phyloP scores from a whole-genome alignment of 768 basidiomycete species.

The Pulveroboletus sp. region DNA sequence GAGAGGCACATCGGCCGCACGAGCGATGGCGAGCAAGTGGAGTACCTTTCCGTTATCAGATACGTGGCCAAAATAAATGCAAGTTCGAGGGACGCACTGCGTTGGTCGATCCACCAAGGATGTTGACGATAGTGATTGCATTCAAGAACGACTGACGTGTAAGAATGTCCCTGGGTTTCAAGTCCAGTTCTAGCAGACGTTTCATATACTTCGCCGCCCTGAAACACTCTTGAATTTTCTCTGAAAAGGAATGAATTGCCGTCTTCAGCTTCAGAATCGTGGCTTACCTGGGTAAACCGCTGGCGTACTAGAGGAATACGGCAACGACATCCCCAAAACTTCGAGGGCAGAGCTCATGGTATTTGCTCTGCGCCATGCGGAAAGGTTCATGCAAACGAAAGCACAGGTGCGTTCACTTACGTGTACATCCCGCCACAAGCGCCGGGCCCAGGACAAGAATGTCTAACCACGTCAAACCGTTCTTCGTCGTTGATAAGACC shows the following conservation, averaged over 20 bases:
- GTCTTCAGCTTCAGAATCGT: neutral
- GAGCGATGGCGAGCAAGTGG: slow-evolving; percentile 80
- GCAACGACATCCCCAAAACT: slow-evolving; percentile 80
- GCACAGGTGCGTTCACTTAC: slow-evolving; percentile 32
- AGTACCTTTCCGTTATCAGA: slow-evolving; percentile 51
- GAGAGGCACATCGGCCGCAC: slow-evolving; percentile 70
- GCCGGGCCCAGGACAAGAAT: slow-evolving; percentile 82
- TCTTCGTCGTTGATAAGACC: slow-evolving; percentile 79
- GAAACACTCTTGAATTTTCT: slow-evolving; percentile 79
- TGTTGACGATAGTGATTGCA: slow-evolving; percentile 73
- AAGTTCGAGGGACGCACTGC: slow-evolving; percentile 46
- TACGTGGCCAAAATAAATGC: neutral
- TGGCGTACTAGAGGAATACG: slow-evolving; percentile 72
- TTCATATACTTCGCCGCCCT: slow-evolving; percentile 76
- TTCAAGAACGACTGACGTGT: slow-evolving; percentile 75
- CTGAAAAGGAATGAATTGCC: slow-evolving; percentile 32
- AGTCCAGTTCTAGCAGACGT: slow-evolving; percentile 66
- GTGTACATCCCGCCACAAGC: slow-evolving; percentile 90
- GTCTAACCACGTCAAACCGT: slow-evolving; percentile 77
- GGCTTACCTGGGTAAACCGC: slow-evolving; percentile 62
- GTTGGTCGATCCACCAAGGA: slow-evolving; percentile 86
- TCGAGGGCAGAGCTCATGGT: slow-evolving; percentile 86
- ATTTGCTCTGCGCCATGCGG: slow-evolving; percentile 51
- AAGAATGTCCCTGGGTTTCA: slow-evolving; percentile 78
- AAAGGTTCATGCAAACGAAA: neutral